phyloP scores from a whole-genome alignment of 345 rosid genomes.

The Turritis glabra region DNA sequence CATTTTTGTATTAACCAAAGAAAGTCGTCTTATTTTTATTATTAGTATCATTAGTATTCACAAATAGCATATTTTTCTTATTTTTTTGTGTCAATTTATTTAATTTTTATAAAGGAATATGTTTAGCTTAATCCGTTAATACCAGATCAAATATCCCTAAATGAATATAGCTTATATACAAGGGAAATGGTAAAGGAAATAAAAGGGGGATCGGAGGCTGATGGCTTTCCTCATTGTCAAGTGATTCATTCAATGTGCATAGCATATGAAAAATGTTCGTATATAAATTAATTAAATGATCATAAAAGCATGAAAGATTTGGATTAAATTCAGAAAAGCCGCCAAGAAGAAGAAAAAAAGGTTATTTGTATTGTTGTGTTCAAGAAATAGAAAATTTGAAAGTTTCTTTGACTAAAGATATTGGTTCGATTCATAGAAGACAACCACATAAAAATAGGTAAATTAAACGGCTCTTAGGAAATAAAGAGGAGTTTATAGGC shows the following conservation, averaged over 20 bases:
- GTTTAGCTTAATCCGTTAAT: neutral
- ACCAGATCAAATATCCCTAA: neutral
- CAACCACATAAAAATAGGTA: neutral
- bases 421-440: neutral
- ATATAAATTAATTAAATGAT: neutral
- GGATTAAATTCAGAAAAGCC: neutral
- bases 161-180: neutral
- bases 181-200: neutral
- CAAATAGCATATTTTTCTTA: too few relatives aligned
- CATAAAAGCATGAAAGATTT: neutral
- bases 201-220: constrained; percentile 2
- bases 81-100: neutral
- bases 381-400: neutral
- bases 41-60: too few relatives aligned
- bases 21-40: neutral
- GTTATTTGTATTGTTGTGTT: neutral
- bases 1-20: neutral
- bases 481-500: neutral
- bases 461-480: neutral
- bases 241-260: neutral
- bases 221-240: neutral
- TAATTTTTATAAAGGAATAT: neutral
- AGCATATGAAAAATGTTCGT: constrained; percentile 5
- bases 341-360: neutral
- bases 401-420: neutral